Base-by-base conservation (phyloP, 2,329 filamentous ascomycete species). In the Xylaria sp. region DNA sequence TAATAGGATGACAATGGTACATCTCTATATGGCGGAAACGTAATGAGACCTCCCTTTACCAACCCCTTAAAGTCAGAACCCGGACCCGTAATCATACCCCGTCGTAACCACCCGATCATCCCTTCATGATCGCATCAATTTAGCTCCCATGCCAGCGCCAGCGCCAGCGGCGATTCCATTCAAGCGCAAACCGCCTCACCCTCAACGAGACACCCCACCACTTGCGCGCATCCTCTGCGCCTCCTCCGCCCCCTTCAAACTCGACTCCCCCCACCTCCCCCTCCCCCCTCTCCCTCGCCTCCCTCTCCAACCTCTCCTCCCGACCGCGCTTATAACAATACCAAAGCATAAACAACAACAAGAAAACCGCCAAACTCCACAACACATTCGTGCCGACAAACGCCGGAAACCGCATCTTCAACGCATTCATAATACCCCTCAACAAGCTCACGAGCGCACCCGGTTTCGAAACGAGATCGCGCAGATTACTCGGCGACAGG, bases 311-410 rank as follows among this genome's bases (percentile, higher is more conserved):
- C 54, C 94, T 84, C 5, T 86, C 87, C 76, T 99, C 93, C 50
- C 86, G 86, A 46, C 94, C 94, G 57, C 94, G 89, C 78, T 97
- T 97, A 76, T 97, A 89, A 76, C 92, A 97, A 76, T 97, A 99
- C 92, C 93, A 99, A 68, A 97, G 87, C 50, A 96, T 91, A 71
- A 96, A 94, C 59, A 99, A 83, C 13, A 97, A 81, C 57, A 97
- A 80, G 70, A 95, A 96, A 1, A 97, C 78, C 0, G 91, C 92
- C 65, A 97, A 78, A 64, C 90, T 94, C 86, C 95, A 91, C 13
- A 97, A 80, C 16, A 96, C 87, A 73, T 96, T 97, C 57, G 93
- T 92, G 10, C 92, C 92, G 62, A 96, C 84, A 63, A 97, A 88
- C 0, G 92, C 92, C 0, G 94, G 94, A 82, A 95, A 97, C 51